These are phyloP conservation scores for Croton setiger DNA, from an alignment of 441 rosid genomes.

Conservation along the genomic window DNA sequence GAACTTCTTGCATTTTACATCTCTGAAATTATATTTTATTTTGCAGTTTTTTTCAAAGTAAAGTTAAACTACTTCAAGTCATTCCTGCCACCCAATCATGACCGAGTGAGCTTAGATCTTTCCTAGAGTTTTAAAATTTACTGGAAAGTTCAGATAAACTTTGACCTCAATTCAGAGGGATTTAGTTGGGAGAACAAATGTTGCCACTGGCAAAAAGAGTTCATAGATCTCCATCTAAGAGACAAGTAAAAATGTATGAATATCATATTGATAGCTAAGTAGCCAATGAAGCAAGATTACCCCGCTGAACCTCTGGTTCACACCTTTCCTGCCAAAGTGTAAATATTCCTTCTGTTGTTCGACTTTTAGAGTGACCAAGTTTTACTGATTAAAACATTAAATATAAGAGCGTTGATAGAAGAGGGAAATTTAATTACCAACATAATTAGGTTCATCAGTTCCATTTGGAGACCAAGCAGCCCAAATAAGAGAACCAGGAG, in stretches of 20 bases:
- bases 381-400: neutral
- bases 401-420: neutral
- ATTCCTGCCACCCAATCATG: neutral
- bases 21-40: neutral
- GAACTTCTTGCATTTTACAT: neutral
- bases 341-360: slow-evolving; percentile 7
- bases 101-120: neutral
- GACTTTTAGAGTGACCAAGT: slow-evolving; percentile 8
- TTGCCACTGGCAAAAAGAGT: neutral
- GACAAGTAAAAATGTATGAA: neutral
- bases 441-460: slow-evolving; percentile 85
- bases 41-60: neutral
- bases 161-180: neutral
- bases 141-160: neutral
- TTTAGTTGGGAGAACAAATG: neutral
- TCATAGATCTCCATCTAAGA: neutral
- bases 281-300: neutral
- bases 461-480: slow-evolving; percentile 99
- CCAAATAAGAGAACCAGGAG: slow-evolving; percentile 98
- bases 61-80: neutral
- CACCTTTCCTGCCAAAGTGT: neutral
- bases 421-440: slow-evolving; percentile 46
- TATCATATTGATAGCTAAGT: neutral
- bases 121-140: neutral
- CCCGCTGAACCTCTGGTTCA: neutral